Evolutionary conservation across 31 red algal genomes (phyloP), one percentile per base, ranked within the genome.

Genomic region (Bonnemaisonia californica): DNA sequence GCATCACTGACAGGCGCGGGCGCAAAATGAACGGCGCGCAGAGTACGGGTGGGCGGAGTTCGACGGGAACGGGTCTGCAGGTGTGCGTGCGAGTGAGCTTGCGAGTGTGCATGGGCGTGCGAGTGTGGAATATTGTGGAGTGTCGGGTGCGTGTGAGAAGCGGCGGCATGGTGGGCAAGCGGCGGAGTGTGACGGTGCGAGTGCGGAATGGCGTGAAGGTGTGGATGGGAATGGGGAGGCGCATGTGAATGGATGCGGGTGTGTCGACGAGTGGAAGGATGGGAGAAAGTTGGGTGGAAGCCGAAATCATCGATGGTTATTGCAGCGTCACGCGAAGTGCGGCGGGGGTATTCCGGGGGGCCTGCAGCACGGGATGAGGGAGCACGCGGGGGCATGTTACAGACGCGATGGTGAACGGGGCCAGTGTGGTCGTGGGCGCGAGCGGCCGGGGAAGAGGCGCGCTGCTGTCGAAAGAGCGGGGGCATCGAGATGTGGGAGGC

Each of bases 391-490:
- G 16, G 45, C 9, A 16, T 51, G 16, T 16, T 7, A 51, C 16
- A 16, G 45, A 7, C 9, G 45, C 45, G 45, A 51, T 16, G 45
- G 16, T 51, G 45, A 7, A 51, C 16, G 45, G 45, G 9, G 45
- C 55, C 54, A 38, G 45, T 41, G 42, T 38, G 57, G 54, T 78
- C 54, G 57, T 57, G 74, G 2, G 54, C 31, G 16, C 16, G 45
- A 16, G 45, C 7, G 74, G 28, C 42, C 26, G 2, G 74, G 2
- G 74, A 26, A 21, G 51, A 22, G 74, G 34, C 3, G 27, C 9
- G 59, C 5, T 23, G 28, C 7, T 59, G 35, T 2, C 24, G n/a
- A 21, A 63, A 54, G 27, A 69, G 13, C 0, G 45, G 2, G 40
- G 77, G 62, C 24, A 42, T 24, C 2, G 62, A 33, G 3, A 40